Evolutionary conservation across 2,329 filamentous ascomycete species (phyloP).

Genomic region (Colletotrichum truncatum): DNA sequence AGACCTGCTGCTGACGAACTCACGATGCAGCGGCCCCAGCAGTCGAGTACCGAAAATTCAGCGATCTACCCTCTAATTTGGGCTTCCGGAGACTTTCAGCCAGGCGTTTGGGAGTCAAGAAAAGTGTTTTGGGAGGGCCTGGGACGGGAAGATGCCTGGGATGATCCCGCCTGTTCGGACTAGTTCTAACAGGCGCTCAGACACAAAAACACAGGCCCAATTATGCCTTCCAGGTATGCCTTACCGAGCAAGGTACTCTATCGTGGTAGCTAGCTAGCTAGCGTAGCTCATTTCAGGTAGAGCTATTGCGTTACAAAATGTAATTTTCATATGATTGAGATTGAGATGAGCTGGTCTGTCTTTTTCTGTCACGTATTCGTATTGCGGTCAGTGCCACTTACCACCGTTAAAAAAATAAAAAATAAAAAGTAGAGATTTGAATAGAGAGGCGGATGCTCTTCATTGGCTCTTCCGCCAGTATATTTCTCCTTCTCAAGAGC

Average conservation of each 20-base stretch:
- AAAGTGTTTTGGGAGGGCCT: not conserved
- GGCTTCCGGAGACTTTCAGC: not conserved
- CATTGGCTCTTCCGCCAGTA: not conserved
- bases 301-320: not conserved
- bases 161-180: slow-evolving; percentile 21
- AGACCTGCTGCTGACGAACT: slow-evolving; percentile 15
- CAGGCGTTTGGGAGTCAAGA: slow-evolving; percentile 7
- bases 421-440: too few species aligned
- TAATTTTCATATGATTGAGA: not conserved
- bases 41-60: slow-evolving; percentile 6
- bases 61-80: slow-evolving; percentile 23
- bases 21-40: slow-evolving; percentile 1
- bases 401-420: too few species aligned
- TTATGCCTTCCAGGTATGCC: not conserved
- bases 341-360: too few species aligned
- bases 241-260: not conserved
- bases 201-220: slow-evolving; percentile 8
- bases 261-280: not conserved
- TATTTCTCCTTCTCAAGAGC: not conserved
- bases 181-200: slow-evolving; percentile 13
- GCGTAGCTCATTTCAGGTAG: not conserved
- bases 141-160: slow-evolving; percentile 18
- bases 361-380: too few species aligned
- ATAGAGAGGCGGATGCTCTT: not conserved
- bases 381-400: too few species aligned